A percentile compares a stretch with the other conserved stretches of the same genome.
These are phyloP conservation scores for Coffea eugenioides DNA, from an alignment of 257 asterid species.

Conservation along the genomic window DNA sequence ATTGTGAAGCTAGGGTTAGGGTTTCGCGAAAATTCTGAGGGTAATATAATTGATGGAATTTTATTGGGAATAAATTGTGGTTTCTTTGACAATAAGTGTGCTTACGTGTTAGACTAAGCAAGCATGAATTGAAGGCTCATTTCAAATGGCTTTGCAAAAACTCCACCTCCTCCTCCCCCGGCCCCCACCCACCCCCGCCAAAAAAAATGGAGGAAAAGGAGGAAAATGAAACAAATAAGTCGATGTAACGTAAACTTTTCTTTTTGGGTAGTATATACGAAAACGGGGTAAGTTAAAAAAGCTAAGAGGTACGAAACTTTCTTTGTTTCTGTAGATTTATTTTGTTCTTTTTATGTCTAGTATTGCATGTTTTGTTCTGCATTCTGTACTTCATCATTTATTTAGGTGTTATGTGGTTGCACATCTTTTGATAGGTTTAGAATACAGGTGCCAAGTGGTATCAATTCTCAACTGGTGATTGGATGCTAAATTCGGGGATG, in stretches of 20 bases:
- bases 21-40: slow-evolving; percentile 20
- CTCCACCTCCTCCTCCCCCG: too few relatives aligned
- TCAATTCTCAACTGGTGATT: background rate
- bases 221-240: background rate
- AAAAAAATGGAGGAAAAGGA: too few relatives aligned
- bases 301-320: background rate
- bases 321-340: too few relatives aligned
- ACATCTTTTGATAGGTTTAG: background rate
- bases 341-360: background rate
- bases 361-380: background rate
- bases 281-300: too few relatives aligned
- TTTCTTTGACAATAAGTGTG: background rate
- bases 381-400: background rate
- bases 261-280: too few relatives aligned
- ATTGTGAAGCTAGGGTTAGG: slow-evolving; percentile 49
- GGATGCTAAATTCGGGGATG: background rate
- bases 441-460: background rate
- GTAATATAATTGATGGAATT: background rate
- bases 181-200: too few relatives aligned
- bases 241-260: too few relatives aligned
- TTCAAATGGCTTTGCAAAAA: too few relatives aligned
- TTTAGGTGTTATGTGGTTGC: too few relatives aligned
- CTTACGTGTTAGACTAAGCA: background rate
- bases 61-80: slow-evolving; percentile 13
- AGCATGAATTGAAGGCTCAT: slow-evolving; percentile 1